Conservation (phyloP, 2,329 filamentous ascomycete species). For the Rhynchosporium graminicola region DNA sequence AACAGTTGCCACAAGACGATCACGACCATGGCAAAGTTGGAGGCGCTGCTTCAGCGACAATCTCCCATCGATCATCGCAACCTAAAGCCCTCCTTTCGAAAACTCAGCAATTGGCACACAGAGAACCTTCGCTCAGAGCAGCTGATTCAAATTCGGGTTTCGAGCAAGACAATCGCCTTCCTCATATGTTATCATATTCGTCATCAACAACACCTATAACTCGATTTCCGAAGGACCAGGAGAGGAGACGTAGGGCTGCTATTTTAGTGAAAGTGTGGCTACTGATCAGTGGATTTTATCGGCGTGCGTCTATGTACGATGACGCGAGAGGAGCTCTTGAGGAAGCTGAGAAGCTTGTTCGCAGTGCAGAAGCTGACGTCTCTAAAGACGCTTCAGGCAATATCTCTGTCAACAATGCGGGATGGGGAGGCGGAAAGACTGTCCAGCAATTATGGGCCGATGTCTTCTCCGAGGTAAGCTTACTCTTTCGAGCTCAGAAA, state of each 20-base stretch:
- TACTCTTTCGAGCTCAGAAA: constrained; percentile 1
- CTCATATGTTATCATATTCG: constrained; percentile 23
- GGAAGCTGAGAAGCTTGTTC: constrained; percentile 78
- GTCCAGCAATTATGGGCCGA: constrained; percentile 85
- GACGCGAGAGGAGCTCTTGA: constrained; percentile 78
- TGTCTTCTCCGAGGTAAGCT: constrained; percentile 73
- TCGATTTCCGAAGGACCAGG: constrained; percentile 55
- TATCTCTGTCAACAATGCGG: constrained; percentile 60
- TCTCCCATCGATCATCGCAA: constrained; percentile 2
- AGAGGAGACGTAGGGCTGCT: constrained; percentile 51
- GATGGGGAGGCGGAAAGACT: constrained; percentile 80
- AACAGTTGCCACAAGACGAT: constrained; percentile 40
- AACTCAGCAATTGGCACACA: constrained; percentile 36
- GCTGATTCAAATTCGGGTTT: constrained; percentile 17
- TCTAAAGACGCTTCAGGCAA: constrained; percentile 62
- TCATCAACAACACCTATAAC: constrained; percentile 34
- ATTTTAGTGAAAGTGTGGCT: constrained; percentile 82
- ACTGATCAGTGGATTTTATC: constrained; percentile 85
- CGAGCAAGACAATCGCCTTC: constrained; percentile 30
- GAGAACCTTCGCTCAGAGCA: constrained; percentile 29
- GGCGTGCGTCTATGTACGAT: constrained; percentile 75
- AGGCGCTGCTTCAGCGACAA: constrained; percentile 19
- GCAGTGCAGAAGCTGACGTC: constrained; percentile 68
- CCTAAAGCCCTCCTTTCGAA: constrained; percentile 30
- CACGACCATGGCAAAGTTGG: constrained; percentile 15